Base-by-base conservation (phyloP, 768 basidiomycete species). In the Atractiella rhizophila region DNA sequence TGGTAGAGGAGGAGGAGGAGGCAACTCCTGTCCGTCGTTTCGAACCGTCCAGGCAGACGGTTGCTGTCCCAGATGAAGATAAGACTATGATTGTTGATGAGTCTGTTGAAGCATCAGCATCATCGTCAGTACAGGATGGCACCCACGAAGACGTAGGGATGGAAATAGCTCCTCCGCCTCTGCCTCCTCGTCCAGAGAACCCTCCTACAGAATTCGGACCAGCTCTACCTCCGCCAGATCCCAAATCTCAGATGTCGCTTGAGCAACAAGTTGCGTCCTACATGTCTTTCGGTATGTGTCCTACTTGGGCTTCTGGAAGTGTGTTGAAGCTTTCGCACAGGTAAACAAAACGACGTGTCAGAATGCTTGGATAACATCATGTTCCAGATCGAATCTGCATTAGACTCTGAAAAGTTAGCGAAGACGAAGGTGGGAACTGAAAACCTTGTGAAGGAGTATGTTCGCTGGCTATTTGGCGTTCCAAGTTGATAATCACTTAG, bases 321-420 rank as follows among this genome's bases (percentile, higher is more conserved):
- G n/a, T n/a, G n/a, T n/a, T n/a, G n/a, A n/a, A n/a, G n/a, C n/a
- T n/a, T n/a, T n/a, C n/a, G n/a, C n/a, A n/a, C n/a, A n/a, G n/a
- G n/a, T 5, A 76, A 77, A 51, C 91, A 98, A 53, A 88, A 98
- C 54, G 91, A 98, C 56, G 86, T 96, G 11, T 76, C 88, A 0
- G 91, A 98, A 60, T 94, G 88, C 60, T 82, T 96, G 76, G 88
- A 96, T 59, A 96, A 96, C 53, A 86, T 86, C 63, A 77, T 98
- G 67, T 91, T 91, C 62, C 91, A 96, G 59, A 83, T 96, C 37
- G 91, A 98, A 59, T 85, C 83, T 1, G 57, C 82, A 5, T 40
- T 62, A 28, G 77, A 77, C 52, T 76, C 83, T 45, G 69, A 69
- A 37, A 43, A 50, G 30, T 43, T 40, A 5, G 68, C 64, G 8